Base-by-base conservation (phyloP, 2,329 filamentous ascomycete genomes). In the Pseudocercospora crystallina region DNA sequence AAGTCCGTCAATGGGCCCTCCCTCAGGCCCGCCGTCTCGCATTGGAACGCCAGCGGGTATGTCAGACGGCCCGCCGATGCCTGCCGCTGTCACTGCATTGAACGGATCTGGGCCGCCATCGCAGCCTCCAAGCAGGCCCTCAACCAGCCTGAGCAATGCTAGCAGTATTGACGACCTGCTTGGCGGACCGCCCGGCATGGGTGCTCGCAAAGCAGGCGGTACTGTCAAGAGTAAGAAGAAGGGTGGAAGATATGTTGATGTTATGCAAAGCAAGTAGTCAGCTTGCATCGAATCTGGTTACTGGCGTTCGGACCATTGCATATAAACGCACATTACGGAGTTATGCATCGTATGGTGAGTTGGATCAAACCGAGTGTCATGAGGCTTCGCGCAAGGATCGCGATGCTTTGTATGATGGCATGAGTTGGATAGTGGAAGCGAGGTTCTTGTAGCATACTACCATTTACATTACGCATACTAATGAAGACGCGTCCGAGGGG, bases 151-250 rank as follows among this genome's bases (percentile, higher is more conserved):
- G 79, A 95, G 89, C 71, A 90, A 89, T 65, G 89, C 90, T n/a
- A 95, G 86, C 70, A 94, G 87, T 62, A 95, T 99, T 65, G 94
- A 99, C 63, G 94, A 99, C 69, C 75, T 99, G 56, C 76, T 99
- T 15, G 89, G 89, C 5, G 84, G 87, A 4, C 82, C 87, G 3
- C 53, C 62, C 8, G 57, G 56, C 8, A 55, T 54, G 9, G 57
- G 51, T 2, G 81, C 79, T 29, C 81, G 87, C 13, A 81, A 88
- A 57, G 91, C 87, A 53, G 80, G 79, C 65, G 65, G 69, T 10
- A 70, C 69, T 31, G 68, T 70, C 38, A 75, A 73, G 58, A 87
- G 83, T 69, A 89, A 87, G 63, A 89, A 90, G 76, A 96, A 90
- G 77, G 84, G 86, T 15, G 86, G 90, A 29, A 79, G 91, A 26